Conservation (phyloP, 176 grass and related monocot species). For the Oropetium thomaeum region DNA sequence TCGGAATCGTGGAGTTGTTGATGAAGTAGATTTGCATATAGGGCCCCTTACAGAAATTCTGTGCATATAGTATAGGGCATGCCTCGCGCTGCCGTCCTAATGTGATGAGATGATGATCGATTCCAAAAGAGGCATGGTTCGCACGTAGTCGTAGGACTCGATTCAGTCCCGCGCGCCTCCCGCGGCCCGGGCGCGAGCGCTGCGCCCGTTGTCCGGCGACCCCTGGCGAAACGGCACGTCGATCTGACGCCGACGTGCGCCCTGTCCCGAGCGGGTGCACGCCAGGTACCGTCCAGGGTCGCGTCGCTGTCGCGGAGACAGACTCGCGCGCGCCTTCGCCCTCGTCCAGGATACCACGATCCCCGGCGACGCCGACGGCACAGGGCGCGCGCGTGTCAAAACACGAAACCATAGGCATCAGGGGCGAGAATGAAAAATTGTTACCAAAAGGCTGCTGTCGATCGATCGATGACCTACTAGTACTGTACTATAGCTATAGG, state of each 20-base stretch:
- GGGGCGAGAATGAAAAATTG: too few relatives aligned
- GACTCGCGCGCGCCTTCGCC: conserved; percentile 27
- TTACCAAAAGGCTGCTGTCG: too few relatives aligned
- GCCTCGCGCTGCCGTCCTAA: too few relatives aligned
- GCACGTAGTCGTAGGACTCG: conserved; percentile 23
- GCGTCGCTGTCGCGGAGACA: conserved; percentile 26
- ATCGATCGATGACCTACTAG: too few relatives aligned
- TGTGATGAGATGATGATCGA: too few relatives aligned
- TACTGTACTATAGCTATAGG: too few relatives aligned
- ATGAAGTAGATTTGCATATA: background rate
- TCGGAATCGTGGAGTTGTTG: background rate
- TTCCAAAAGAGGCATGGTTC: conserved; percentile 36
- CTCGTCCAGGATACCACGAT: conserved; percentile 37
- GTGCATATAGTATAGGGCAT: too few relatives aligned
- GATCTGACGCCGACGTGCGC: conserved; percentile 27
- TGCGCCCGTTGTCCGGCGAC: background rate
- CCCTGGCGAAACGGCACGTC: background rate
- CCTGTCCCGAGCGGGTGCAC: conserved; percentile 16
- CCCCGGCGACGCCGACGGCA: conserved; percentile 26
- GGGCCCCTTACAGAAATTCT: background rate
- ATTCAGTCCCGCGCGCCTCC: background rate
- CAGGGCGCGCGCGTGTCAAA: conserved; percentile 33
- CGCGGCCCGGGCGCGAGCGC: background rate
- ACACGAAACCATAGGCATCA: background rate
- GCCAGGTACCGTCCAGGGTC: conserved; percentile 29